Evolutionary conservation across 2,329 filamentous ascomycete species (phyloP).

Genomic region (Colletotrichum aenigma): DNA sequence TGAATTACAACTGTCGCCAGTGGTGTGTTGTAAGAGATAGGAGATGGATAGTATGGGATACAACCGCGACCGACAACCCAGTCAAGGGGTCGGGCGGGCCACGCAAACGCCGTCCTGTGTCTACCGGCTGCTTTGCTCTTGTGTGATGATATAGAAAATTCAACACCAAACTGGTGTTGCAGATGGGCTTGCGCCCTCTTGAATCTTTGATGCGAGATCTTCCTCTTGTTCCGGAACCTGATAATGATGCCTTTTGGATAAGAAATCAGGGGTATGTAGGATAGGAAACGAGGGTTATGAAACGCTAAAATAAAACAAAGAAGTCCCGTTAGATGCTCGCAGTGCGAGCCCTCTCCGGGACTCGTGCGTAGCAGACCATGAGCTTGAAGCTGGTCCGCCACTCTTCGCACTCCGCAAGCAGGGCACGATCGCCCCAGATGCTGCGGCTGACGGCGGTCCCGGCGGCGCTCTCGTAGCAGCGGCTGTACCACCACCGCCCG

Average conservation of each 20-base stretch:
- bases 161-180: neutral
- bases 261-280: neutral
- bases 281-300: neutral
- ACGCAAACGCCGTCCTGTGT: constrained; percentile 9
- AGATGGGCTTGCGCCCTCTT: constrained; percentile 19
- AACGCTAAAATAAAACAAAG: neutral
- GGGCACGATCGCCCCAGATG: constrained; percentile 78
- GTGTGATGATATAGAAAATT: neutral
- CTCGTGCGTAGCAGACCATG: constrained; percentile 89
- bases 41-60: neutral
- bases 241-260: neutral
- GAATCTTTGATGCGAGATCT: constrained; percentile 9
- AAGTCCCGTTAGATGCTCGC: constrained; percentile 46
- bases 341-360: constrained; percentile 63
- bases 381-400: constrained; percentile 87
- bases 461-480: constrained; percentile 82
- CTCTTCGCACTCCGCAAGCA: constrained; percentile 85
- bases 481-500: constrained; percentile 94
- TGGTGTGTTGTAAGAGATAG: neutral
- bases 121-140: constrained; percentile 5
- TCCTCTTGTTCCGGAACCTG: neutral
- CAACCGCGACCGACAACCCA: neutral
- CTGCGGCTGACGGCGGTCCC: constrained; percentile 53
- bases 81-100: neutral
- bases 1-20: constrained; percentile 3